These are phyloP conservation scores for Emmonsiellopsis sp. DNA, from an alignment of 2,329 filamentous ascomycete genomes.

Conservation along the genomic window DNA sequence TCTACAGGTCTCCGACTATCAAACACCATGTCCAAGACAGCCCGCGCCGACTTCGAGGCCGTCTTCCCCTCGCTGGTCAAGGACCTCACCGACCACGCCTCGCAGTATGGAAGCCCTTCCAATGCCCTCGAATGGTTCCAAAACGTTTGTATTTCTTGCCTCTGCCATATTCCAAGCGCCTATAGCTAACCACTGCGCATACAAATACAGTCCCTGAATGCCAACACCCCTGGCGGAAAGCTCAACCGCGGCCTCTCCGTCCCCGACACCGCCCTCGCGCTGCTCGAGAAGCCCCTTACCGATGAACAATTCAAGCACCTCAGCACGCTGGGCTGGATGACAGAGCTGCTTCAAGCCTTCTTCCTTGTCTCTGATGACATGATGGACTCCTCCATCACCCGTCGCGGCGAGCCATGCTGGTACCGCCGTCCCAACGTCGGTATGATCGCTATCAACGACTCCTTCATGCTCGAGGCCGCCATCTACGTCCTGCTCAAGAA, in stretches of 20 bases:
- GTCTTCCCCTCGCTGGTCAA: constrained; percentile 80
- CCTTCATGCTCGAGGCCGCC: constrained; percentile 84
- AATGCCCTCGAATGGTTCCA: constrained; percentile 80
- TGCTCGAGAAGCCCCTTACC: constrained; percentile 10
- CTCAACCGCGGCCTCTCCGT: constrained; percentile 91
- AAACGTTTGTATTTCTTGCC: constrained; percentile 45
- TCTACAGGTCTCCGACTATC: background rate
- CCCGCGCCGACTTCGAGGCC: constrained; percentile 68
- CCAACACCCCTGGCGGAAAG: constrained; percentile 89
- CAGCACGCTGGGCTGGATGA: constrained; percentile 89
- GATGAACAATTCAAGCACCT: constrained; percentile 80
- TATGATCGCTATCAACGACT: constrained; percentile 96
- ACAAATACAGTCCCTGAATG: constrained; percentile 58
- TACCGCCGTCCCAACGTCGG: constrained; percentile 83
- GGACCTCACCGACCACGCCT: constrained; percentile 69
- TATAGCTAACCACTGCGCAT: background rate
- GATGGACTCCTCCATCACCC: constrained; percentile 93
- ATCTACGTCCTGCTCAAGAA: constrained; percentile 93
- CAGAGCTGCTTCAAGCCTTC: constrained; percentile 95
- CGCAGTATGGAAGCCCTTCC: constrained; percentile 72
- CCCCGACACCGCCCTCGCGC: constrained; percentile 27
- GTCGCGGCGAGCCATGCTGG: constrained; percentile 92
- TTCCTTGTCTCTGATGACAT: constrained; percentile 98
- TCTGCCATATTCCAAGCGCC: background rate
- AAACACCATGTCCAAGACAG: constrained; percentile 57